phyloP scores from a whole-genome alignment of 495 filamentous ascomycete genomes.

The Amniculicola lignicola region DNA sequence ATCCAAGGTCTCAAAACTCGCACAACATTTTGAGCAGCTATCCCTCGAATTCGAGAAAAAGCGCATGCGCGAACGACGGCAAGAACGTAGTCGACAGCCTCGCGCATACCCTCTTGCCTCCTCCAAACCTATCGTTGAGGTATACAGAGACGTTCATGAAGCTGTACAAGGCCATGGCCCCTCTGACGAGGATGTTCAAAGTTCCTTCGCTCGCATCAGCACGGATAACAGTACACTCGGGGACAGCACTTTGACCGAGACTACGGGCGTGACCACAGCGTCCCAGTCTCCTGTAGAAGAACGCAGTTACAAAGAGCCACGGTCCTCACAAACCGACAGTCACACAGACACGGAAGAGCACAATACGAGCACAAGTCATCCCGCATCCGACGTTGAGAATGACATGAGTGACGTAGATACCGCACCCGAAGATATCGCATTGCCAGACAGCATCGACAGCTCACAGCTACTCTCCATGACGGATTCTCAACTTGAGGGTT shows the following conservation, averaged over 20 bases:
- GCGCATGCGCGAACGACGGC: slow-evolving; percentile 76
- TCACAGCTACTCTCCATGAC: slow-evolving; percentile 57
- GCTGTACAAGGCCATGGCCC: slow-evolving; percentile 83
- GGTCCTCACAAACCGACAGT: too few relatives aligned
- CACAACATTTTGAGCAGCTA: slow-evolving; percentile 93
- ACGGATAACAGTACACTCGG: slow-evolving; percentile 34
- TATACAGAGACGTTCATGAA: slow-evolving; percentile 88
- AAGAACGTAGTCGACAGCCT: slow-evolving; percentile 73
- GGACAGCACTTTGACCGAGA: slow-evolving; percentile 34
- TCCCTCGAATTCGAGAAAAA: slow-evolving; percentile 97
- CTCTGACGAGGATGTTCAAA: slow-evolving; percentile 58
- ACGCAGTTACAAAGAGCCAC: slow-evolving; percentile 21
- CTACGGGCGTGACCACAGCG: slow-evolving; percentile 24
- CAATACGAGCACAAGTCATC: slow-evolving; percentile 37
- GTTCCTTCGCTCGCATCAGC: slow-evolving; percentile 37
- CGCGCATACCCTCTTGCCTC: slow-evolving; percentile 84
- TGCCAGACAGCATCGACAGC: slow-evolving; percentile 63
- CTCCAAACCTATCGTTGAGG: slow-evolving; percentile 93
- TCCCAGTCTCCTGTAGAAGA: slow-evolving; percentile 30
- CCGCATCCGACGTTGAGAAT: slow-evolving; percentile 64
- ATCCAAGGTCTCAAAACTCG: slow-evolving; percentile 77
- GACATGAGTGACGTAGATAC: slow-evolving; percentile 69
- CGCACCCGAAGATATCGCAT: slow-evolving; percentile 61
- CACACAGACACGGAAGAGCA: slow-evolving; percentile 47
- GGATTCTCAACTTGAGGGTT: slow-evolving; percentile 56